Conservation (phyloP, 192 early-diverging fungal species). For the Dissophora globulifera region DNA sequence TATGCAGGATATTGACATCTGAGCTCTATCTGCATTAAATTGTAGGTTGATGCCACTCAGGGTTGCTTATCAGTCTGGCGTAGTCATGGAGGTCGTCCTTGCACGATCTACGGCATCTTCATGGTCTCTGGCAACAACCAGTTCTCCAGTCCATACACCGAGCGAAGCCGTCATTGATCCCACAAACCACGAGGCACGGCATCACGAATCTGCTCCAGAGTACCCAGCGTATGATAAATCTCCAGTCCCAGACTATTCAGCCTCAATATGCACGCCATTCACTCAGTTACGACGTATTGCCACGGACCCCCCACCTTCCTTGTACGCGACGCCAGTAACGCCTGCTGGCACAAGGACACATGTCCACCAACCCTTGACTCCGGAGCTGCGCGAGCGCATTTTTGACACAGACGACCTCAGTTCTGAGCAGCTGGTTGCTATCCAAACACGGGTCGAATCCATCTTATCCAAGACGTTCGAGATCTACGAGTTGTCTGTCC, state of each 20-base stretch:
- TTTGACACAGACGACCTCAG: constrained; percentile 5
- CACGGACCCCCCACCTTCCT: too few species aligned
- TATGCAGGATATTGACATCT: too few species aligned
- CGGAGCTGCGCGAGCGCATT: neutral
- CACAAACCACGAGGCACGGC: neutral
- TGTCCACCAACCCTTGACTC: neutral
- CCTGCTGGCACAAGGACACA: neutral
- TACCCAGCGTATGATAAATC: neutral
- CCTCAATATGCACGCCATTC: neutral
- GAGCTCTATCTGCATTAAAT: neutral
- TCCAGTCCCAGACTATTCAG: neutral
- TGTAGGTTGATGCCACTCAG: neutral
- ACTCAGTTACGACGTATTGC: too few species aligned
- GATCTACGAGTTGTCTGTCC: neutral
- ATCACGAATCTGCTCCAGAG: neutral
- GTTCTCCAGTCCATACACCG: neutral
- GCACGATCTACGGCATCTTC: neutral
- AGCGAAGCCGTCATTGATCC: neutral
- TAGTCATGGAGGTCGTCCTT: neutral
- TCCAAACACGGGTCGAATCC: neutral
- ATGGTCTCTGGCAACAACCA: neutral
- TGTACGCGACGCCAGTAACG: too few species aligned
- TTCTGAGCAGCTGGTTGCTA: neutral
- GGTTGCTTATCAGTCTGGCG: neutral
- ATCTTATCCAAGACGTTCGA: neutral